Evolutionary conservation across 306 rosid species (phyloP), one percentile per base, ranked within the genome.

Genomic region (Dalbergia oliveri): DNA sequence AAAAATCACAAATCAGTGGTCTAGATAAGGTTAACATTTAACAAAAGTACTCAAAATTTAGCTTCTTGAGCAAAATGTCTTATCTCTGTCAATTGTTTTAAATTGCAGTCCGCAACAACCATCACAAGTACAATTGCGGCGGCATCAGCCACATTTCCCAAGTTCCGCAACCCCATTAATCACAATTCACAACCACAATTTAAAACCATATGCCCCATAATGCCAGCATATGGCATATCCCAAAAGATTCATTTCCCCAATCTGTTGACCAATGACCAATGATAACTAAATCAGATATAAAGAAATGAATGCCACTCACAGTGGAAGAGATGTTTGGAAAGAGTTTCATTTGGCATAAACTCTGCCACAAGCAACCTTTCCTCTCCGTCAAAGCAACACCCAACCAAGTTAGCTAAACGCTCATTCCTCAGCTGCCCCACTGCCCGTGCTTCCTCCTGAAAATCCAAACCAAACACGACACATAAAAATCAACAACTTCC

Each of bases 311-410:
- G 74, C 77, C 59, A 82, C 63, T 82, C 80, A 90, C 97, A 92
- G 34, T 92, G 97, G 79, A 92, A 92, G 76, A 90, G 92, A 84
- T 92, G 97, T 79, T 91, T 90, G 35, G 97, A 92, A 9, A 90
- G 97, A 81, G 97, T 92, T 77, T 92, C 97, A 70, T 89, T 74
- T 41, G 92, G 94, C 97, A 92, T 92, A 83, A 88, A 92, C 86
- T 92, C 94, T 11, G 94, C 91, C 69, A 92, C 94, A 3, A 92
- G 88, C 73, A 92, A 81, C 76, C 91, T 92, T 75, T 90, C 93
- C 41, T 88, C 94, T 9, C 93, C 97, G 59, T 92, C 94, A 23
- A 88, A 89, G 82, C 94, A 92, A 81, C 88, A 92, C n/a, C 97
- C 97, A 23, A 92, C 86, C 88, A 92, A 86, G 78, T 90, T 92